A percentile compares a stretch with the other conserved stretches of the same genome.
These are phyloP conservation scores for Purshia tridentata DNA, from an alignment of 306 rosid genomes.

Conservation along the genomic window DNA sequence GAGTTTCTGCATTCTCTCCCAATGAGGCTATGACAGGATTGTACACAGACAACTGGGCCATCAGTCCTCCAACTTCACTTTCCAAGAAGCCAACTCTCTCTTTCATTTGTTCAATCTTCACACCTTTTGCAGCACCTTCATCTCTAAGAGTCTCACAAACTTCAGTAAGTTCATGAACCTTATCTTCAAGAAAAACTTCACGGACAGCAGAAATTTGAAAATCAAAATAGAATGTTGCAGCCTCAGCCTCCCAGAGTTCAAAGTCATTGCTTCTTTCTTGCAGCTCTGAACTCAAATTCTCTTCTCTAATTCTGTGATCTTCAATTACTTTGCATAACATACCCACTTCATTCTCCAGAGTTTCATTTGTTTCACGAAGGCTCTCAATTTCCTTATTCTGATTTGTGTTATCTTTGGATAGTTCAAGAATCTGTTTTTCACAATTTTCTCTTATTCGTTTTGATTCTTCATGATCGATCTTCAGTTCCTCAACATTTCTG, in stretches of 20 bases:
- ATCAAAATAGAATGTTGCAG: constrained; percentile 84
- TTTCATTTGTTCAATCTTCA: constrained; percentile 59
- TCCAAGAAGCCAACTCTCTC: constrained; percentile 54
- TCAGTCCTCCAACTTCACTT: constrained; percentile 66
- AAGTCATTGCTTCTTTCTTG: constrained; percentile 74
- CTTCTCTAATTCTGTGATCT: constrained; percentile 65
- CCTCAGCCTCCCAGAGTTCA: constrained; percentile 94
- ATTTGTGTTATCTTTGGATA: constrained; percentile 48
- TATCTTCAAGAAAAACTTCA: constrained; percentile 80
- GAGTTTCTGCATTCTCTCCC: constrained; percentile 69
- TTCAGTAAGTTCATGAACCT: constrained; percentile 72
- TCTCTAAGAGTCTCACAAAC: constrained; percentile 62
- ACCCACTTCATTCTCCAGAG: constrained; percentile 53
- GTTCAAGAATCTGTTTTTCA: constrained; percentile 58
- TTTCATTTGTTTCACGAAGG: constrained; percentile 58
- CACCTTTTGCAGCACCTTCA: constrained; percentile 58
- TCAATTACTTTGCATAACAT: constrained; percentile 56
- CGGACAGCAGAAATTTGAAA: constrained; percentile 76
- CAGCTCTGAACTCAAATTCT: constrained; percentile 67
- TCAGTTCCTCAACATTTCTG: constrained; percentile 54
- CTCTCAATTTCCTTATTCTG: constrained; percentile 60
- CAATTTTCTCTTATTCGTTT: constrained; percentile 44
- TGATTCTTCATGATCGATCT: constrained; percentile 55
- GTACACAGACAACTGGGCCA: constrained; percentile 64
- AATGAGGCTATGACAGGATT: constrained; percentile 70